A percentile compares a stretch with the other conserved stretches of the same genome.
Evolutionary conservation across 2,329 filamentous ascomycete species (phyloP).

Genomic region (Alternaria brassicicola): DNA sequence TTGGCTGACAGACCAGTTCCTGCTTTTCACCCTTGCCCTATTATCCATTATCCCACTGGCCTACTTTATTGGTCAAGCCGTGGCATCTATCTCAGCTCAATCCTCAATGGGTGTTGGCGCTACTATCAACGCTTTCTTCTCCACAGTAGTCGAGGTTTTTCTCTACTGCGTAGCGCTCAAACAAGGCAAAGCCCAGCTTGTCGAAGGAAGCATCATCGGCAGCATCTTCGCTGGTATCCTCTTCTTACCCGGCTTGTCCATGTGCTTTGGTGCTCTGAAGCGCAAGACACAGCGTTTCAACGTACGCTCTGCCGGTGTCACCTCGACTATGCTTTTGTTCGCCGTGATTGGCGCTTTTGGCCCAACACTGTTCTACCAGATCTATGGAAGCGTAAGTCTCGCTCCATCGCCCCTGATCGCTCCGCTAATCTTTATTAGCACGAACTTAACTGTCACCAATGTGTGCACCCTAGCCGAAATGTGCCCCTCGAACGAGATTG

Average conservation of each 20-base stretch:
- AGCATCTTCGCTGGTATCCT: slow-evolving; percentile 97
- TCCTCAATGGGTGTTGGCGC: slow-evolving; percentile 98
- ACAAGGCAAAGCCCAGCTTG: slow-evolving; percentile 88
- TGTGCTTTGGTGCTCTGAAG: slow-evolving; percentile 98
- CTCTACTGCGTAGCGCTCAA: slow-evolving; percentile 93
- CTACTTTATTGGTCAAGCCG: slow-evolving; percentile 98
- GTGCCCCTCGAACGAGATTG: slow-evolving; percentile 70
- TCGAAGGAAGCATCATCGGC: slow-evolving; percentile 95
- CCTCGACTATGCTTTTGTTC: slow-evolving; percentile 96
- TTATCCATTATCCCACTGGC: slow-evolving; percentile 94
- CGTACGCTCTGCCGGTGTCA: slow-evolving; percentile 92
- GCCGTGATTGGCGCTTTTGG: slow-evolving; percentile 94
- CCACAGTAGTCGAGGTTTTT: slow-evolving; percentile 95
- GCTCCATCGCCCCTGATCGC: background rate
- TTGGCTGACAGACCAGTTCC: slow-evolving; percentile 79
- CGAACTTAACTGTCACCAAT: slow-evolving; percentile 81
- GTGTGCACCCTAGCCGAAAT: slow-evolving; percentile 60
- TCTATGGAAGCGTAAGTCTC: slow-evolving; percentile 77
- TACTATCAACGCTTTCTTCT: slow-evolving; percentile 98
- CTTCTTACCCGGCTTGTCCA: slow-evolving; percentile 91
- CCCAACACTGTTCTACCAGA: slow-evolving; percentile 96
- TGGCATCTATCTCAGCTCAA: slow-evolving; percentile 97
- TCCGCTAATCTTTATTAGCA: slow-evolving; percentile 64
- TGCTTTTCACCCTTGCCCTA: slow-evolving; percentile 83
- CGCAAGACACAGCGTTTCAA: slow-evolving; percentile 99